Evolutionary conservation across 1,284 basidiomycete species (phyloP).

Genomic region (Cryptococcus sp.): DNA sequence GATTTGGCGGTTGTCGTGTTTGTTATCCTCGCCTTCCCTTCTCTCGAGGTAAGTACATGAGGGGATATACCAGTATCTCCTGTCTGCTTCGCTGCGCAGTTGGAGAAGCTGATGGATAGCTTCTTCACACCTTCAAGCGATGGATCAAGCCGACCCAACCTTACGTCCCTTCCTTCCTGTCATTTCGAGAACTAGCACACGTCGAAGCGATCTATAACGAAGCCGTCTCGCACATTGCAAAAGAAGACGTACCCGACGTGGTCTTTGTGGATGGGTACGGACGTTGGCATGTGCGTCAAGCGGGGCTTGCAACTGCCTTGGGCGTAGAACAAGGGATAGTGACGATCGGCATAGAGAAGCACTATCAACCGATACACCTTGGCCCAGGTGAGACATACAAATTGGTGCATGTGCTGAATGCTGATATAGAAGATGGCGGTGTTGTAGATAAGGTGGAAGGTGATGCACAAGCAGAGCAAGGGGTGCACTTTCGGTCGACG

Average conservation of each 20-base stretch:
- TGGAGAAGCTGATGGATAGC: not conserved
- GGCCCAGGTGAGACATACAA: slow-evolving; percentile 2
- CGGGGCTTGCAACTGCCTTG: slow-evolving; percentile 3
- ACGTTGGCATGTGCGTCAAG: slow-evolving; percentile 6
- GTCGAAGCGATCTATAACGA: slow-evolving; percentile 1
- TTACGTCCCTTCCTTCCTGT: slow-evolving; percentile 5
- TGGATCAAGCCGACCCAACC: not conserved
- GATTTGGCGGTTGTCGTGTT: not conserved
- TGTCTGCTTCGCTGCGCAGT: not conserved
- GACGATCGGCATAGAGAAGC: slow-evolving; percentile 5
- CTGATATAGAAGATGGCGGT: too few relatives aligned
- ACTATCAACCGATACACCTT: slow-evolving; percentile 4
- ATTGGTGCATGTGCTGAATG: too few relatives aligned
- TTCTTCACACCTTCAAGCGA: not conserved
- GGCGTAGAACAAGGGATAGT: slow-evolving; percentile 1
- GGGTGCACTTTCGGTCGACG: not conserved
- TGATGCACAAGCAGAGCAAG: too few relatives aligned
- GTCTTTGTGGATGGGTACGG: slow-evolving; percentile 4
- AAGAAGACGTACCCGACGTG: not conserved
- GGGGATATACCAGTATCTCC: not conserved
- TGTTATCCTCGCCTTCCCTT: slow-evolving; percentile 3
- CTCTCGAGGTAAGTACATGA: not conserved
- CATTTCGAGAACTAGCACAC: slow-evolving; percentile 2
- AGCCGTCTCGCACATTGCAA: not conserved
- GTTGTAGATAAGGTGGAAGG: too few relatives aligned